Base-by-base conservation (phyloP, 495 filamentous ascomycete genomes). In the Chaetomium cochliodes region DNA sequence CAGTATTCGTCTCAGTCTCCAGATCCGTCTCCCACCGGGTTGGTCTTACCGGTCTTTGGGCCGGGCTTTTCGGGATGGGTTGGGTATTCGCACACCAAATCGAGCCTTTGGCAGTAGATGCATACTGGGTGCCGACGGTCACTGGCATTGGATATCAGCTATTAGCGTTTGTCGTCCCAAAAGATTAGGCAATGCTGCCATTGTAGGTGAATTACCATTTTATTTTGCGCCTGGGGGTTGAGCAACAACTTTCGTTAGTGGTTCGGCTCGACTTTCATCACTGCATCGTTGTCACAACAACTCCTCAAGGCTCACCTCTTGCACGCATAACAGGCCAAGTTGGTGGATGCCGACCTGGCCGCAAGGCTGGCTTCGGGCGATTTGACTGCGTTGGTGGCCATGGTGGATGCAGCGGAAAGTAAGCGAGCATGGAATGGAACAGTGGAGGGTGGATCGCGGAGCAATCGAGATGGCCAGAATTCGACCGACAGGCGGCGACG, bases 261-360 rank as follows among this genome's bases (percentile, higher is more conserved):
- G 1, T 26, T 52, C 9, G 3, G 16, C 23, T 26, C 16, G 5
- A 23, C 4, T 26, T 25, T 26, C 23, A 52, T 8, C n/a, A 5
- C 15, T n/a, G n/a, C n/a, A n/a, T n/a, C n/a, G n/a, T n/a, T n/a
- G n/a, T n/a, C n/a, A n/a, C n/a, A n/a, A n/a, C n/a, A n/a, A n/a
- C n/a, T 6, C n/a, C 5, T 22, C 5, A 8, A 47, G 3, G 22
- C 53, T 56, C 20, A 56, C 53, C 33, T 22, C 53, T 56, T 56
- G 53, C 53, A 56, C 11, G 30, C 30, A 41, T 39, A 56, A 23
- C 53, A 56, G 15, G 53, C 53, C 28, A 56, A 16, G 8, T 41
- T 56, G 1, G 39, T n/a, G 0, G 53, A n/a, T n/a, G 33, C 26
- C 5, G 51, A 4, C 5, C 2, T 47, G 16, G 44, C 18, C 51